phyloP scores from a whole-genome alignment of 2,329 filamentous ascomycete species.

The Rhynchosporium graminicola region DNA sequence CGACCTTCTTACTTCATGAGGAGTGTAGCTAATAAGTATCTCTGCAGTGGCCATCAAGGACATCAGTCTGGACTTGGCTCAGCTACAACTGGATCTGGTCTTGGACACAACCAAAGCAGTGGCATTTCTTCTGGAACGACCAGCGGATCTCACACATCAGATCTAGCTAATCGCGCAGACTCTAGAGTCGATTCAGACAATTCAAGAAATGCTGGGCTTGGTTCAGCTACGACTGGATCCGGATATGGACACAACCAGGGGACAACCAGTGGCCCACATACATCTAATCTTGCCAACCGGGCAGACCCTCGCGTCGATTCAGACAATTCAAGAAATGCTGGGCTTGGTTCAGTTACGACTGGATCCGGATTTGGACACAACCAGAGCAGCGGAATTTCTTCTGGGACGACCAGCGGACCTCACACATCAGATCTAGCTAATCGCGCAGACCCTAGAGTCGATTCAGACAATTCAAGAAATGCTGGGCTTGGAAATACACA shows the following conservation, averaged over 20 bases:
- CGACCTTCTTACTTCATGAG: neutral
- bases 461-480: conserved; percentile 44
- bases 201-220: conserved; percentile 27
- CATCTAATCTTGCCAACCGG: conserved; percentile 44
- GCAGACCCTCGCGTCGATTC: conserved; percentile 53
- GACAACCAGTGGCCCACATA: conserved; percentile 12
- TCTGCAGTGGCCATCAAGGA: neutral
- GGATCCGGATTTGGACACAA: neutral
- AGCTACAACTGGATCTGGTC: conserved; percentile 1
- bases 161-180: conserved; percentile 49
- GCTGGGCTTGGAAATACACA: conserved; percentile 22
- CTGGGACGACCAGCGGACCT: conserved; percentile 11
- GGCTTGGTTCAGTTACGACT: neutral
- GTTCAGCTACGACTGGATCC: conserved; percentile 1
- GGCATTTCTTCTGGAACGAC: conserved; percentile 10
- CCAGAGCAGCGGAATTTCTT: neutral
- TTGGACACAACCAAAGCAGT: neutral
- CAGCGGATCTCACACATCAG: conserved; percentile 17
- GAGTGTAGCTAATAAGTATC: neutral
- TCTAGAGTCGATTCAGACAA: conserved; percentile 52
- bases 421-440: conserved; percentile 42
- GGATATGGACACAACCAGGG: conserved; percentile 4
- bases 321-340: conserved; percentile 40
- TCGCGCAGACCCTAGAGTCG: conserved; percentile 51
- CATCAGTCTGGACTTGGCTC: conserved; percentile 1